Conservation (phyloP, 306 rosid species). For the Oxytropis ochrocephala region DNA sequence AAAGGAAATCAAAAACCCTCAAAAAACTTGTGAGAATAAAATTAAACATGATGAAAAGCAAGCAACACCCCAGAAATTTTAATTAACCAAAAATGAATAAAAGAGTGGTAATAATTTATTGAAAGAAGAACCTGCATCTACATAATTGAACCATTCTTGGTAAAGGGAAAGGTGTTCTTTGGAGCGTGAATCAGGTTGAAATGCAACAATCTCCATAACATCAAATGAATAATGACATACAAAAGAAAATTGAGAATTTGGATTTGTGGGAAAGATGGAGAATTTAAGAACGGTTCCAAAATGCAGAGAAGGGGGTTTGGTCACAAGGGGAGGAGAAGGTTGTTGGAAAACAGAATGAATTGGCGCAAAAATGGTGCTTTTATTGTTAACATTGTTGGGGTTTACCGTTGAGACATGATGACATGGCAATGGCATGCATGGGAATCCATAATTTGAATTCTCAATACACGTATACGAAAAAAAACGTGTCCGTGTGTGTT, state of each 20-base stretch:
- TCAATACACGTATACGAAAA: not conserved
- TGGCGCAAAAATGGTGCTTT: conserved; percentile 4
- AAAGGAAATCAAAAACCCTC: not conserved
- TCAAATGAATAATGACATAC: not conserved
- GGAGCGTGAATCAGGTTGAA: conserved; percentile 39
- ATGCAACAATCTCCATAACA: conserved; percentile 56
- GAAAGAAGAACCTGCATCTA: conserved; percentile 58
- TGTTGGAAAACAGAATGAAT: not conserved
- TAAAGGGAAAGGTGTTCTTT: conserved; percentile 54
- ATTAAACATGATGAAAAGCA: not conserved
- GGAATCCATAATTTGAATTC: not conserved
- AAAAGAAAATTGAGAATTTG: not conserved
- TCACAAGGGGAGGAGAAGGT: not conserved
- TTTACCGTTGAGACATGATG: not conserved
- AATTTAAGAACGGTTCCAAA: not conserved
- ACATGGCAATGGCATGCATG: not conserved
- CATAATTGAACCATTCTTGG: conserved; percentile 74
- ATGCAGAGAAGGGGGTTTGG: not conserved
- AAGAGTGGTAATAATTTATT: not conserved
- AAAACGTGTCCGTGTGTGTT: not conserved
- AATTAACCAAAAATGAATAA: not conserved
- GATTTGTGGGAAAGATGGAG: not conserved
- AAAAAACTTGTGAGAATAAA: not conserved
- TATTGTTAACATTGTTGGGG: not conserved
- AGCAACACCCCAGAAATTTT: not conserved